These are phyloP conservation scores for Curvularia spicifera DNA, from an alignment of 2,329 filamentous ascomycete genomes.

Conservation along the genomic window DNA sequence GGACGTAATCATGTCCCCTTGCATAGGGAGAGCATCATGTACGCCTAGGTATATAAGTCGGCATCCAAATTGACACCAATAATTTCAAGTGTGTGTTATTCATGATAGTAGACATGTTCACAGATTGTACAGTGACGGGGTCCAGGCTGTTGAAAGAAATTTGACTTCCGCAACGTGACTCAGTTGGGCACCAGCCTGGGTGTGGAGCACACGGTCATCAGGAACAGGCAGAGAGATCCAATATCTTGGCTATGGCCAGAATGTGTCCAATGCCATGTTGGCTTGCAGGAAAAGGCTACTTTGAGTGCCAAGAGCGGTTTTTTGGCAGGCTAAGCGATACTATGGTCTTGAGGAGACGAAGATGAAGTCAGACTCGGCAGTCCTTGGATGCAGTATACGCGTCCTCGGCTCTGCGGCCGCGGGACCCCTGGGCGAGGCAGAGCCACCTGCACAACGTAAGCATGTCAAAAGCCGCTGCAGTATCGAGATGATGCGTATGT, in stretches of 20 bases:
- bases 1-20: constrained; percentile 3
- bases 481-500: not conserved
- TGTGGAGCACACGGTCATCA: not conserved
- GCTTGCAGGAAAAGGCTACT: constrained; percentile 7
- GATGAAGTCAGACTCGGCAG: not conserved
- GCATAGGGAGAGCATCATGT: constrained; percentile 7
- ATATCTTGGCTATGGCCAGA: constrained; percentile 14
- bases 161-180: not conserved
- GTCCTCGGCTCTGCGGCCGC: not conserved
- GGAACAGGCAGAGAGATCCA: not conserved
- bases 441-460: not conserved
- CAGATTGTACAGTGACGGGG: not conserved
- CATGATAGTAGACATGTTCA: not conserved
- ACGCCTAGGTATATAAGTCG: constrained; percentile 9
- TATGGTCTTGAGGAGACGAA: not conserved
- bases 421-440: not conserved
- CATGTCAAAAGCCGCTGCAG: not conserved
- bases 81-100: not conserved
- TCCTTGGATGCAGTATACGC: too few relatives aligned
- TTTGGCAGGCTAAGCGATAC: constrained; percentile 11
- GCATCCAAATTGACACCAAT: constrained; percentile 9
- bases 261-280: constrained; percentile 1
- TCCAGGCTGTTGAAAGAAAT: not conserved
- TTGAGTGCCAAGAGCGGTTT: constrained; percentile 11
- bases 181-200: not conserved